These are phyloP conservation scores for Pisolithus albus DNA, from an alignment of 768 basidiomycete species.

Conservation along the genomic window DNA sequence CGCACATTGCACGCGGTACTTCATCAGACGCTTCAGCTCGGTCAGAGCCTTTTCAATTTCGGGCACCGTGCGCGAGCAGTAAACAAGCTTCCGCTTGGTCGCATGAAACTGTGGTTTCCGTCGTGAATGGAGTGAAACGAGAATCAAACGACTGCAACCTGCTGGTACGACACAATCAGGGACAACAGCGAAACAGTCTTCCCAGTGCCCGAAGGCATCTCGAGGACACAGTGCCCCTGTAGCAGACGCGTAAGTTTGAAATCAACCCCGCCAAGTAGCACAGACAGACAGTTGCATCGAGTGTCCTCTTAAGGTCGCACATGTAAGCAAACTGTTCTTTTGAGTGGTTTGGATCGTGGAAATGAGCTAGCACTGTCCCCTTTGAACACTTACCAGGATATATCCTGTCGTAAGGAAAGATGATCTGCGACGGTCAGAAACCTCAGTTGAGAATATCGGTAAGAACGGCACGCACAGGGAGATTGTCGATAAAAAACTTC, in stretches of 20 bases:
- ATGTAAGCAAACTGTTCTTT: slow-evolving; percentile 98
- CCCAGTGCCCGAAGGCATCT: slow-evolving; percentile 99
- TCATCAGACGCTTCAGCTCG: slow-evolving; percentile 90
- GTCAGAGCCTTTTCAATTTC: slow-evolving; percentile 98
- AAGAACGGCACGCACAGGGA: slow-evolving; percentile 48
- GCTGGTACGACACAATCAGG: slow-evolving; percentile 96
- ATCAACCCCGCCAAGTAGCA: not conserved
- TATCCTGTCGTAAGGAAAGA: slow-evolving; percentile 92
- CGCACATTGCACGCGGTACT: slow-evolving; percentile 68
- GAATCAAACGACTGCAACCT: slow-evolving; percentile 40
- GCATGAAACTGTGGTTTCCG: slow-evolving; percentile 69
- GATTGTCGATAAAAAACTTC: slow-evolving; percentile 79
- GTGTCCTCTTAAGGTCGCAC: slow-evolving; percentile 94
- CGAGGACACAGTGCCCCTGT: slow-evolving; percentile 97
- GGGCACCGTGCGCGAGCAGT: slow-evolving; percentile 98
- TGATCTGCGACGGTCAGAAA: slow-evolving; percentile 42
- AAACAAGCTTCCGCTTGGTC: slow-evolving; percentile 88
- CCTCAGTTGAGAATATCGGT: not conserved
- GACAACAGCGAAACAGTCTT: slow-evolving; percentile 96
- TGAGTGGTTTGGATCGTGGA: slow-evolving; percentile 5
- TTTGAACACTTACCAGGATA: slow-evolving; percentile 70
- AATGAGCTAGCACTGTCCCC: not conserved
- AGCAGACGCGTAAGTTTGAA: slow-evolving; percentile 3
- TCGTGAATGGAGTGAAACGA: not conserved
- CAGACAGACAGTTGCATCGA: slow-evolving; percentile 78